Conservation (phyloP, 2,329 filamentous ascomycete genomes). For the Gliomastix tumulicola region DNA sequence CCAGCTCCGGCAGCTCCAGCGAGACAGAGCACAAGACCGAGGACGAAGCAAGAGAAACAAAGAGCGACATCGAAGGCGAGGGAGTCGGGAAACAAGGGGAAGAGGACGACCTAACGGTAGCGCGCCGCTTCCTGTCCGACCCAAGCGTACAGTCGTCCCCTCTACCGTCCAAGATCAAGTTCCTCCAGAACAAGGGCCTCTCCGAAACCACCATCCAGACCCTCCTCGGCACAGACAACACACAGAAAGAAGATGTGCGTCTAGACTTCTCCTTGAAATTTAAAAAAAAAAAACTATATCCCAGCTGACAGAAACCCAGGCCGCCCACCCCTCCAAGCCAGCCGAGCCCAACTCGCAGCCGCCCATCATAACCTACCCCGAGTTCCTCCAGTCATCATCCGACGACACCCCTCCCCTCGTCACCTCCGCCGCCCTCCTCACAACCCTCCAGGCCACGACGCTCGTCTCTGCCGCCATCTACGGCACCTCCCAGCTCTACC, state of each 20-base stretch:
- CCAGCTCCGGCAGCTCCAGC: neutral
- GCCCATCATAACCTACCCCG: conserved; percentile 65
- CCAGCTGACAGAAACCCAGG: no score
- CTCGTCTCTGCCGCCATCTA: conserved; percentile 59
- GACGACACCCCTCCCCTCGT: conserved; percentile 57
- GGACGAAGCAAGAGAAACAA: no score
- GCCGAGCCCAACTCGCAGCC: no score
- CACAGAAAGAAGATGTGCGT: no score
- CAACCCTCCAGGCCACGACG: conserved; percentile 50
- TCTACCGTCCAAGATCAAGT: conserved; percentile 65
- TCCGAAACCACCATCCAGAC: conserved; percentile 58
- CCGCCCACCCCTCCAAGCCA: no score
- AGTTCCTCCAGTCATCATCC: conserved; percentile 49
- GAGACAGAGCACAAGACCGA: neutral
- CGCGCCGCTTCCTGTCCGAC: conserved; percentile 69
- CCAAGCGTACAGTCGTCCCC: conserved; percentile 63
- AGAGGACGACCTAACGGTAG: conserved; percentile 50
- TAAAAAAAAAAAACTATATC: no score
- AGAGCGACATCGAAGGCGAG: no score
- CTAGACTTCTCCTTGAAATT: no score
- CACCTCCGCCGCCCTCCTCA: conserved; percentile 51
- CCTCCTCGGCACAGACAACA: no score
- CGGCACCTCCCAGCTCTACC: conserved; percentile 61
- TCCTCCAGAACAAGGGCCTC: conserved; percentile 73
- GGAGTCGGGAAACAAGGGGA: no score